Evolutionary conservation across 139 green algal genomes (phyloP).

Genomic region (Nannochloris sp.): DNA sequence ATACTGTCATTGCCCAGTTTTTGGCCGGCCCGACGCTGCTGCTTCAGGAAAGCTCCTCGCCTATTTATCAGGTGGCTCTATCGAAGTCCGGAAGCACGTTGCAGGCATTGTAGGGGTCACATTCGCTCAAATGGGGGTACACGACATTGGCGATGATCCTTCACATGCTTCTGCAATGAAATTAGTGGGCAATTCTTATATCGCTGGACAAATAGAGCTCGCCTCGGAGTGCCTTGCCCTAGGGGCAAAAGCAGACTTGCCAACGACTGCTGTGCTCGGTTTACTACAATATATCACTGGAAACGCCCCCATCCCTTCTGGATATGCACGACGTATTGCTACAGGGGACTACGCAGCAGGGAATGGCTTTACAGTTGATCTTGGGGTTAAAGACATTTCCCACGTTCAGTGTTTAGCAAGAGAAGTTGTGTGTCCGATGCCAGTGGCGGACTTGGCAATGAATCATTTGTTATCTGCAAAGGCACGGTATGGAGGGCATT

Average conservation of each 20-base stretch:
- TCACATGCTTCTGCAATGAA: not conserved
- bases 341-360: slow-evolving; percentile 5
- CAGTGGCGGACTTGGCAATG: slow-evolving; percentile 8
- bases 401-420: slow-evolving; percentile 15
- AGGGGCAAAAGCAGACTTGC: not conserved
- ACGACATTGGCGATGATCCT: slow-evolving; percentile 10
- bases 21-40: slow-evolving; percentile 17
- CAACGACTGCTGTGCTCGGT: not conserved
- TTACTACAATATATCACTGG: slow-evolving; percentile 8
- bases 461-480: slow-evolving; percentile 13
- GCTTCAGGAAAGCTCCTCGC: not conserved
- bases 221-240: slow-evolving; percentile 12
- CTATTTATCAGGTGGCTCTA: not conserved
- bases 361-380: slow-evolving; percentile 15
- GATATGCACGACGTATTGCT: slow-evolving; percentile 10
- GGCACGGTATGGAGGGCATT: not conserved
- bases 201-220: slow-evolving; percentile 13
- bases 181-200: slow-evolving; percentile 13
- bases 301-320: slow-evolving; percentile 7
- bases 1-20: slow-evolving; percentile 5
- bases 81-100: not conserved
- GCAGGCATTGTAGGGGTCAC: not conserved
- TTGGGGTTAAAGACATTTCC: slow-evolving; percentile 20
- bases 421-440: slow-evolving; percentile 8
- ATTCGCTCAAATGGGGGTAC: not conserved